Evolutionary conservation across 2,329 filamentous ascomycete species (phyloP).

Genomic region (Magnaporthiopsis rhizophila): DNA sequence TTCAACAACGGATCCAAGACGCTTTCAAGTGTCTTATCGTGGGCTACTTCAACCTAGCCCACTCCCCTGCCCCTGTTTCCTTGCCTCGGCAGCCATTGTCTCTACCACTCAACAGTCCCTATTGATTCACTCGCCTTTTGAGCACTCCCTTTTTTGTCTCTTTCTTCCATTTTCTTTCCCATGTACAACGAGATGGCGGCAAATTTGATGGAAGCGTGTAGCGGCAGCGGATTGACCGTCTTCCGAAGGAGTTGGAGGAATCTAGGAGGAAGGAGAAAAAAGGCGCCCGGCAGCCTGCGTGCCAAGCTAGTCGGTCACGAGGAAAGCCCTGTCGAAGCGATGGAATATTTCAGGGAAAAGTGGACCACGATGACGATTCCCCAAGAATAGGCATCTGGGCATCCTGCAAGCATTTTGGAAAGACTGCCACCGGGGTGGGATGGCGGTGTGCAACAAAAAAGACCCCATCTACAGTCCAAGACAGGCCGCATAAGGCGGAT

Average conservation of each 20-base stretch:
- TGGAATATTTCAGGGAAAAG: background rate
- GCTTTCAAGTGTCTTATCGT: constrained; percentile 43
- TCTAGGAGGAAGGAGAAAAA: background rate
- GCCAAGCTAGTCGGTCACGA: background rate
- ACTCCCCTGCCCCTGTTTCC: constrained; percentile 23
- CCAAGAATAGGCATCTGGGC: background rate
- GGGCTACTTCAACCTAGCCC: constrained; percentile 61
- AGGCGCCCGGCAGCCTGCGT: background rate
- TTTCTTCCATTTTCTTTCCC: background rate
- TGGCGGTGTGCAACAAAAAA: background rate
- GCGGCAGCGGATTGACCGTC: no score
- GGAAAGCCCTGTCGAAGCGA: background rate
- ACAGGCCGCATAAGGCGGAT: background rate
- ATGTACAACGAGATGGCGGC: no score
- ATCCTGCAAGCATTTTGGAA: background rate
- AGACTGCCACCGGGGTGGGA: background rate
- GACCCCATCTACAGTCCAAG: background rate
- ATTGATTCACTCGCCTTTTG: constrained; percentile 1
- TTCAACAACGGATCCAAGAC: constrained; percentile 70
- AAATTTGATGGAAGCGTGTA: no score
- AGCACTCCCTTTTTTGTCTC: background rate
- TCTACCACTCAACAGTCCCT: constrained; percentile 5
- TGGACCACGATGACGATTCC: background rate
- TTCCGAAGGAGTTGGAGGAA: background rate
- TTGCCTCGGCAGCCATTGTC: constrained; percentile 15